phyloP scores from a whole-genome alignment of 1,284 basidiomycete species.

The Melampsora medusae region DNA sequence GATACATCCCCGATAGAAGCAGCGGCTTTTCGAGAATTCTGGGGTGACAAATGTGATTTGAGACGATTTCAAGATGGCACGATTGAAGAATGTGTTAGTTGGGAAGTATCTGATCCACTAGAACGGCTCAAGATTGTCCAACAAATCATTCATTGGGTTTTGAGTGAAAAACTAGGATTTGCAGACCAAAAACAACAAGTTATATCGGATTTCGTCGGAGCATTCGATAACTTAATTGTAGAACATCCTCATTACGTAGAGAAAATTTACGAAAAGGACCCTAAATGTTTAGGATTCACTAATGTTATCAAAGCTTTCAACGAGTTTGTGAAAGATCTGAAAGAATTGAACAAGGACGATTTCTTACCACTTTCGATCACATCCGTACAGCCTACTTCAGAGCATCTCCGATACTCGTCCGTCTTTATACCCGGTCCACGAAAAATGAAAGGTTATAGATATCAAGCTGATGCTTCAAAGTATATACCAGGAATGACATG shows the following conservation, averaged over 20 bases:
- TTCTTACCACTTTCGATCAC: conserved; percentile 75
- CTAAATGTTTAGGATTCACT: conserved; percentile 62
- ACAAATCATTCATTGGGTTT: conserved; percentile 71
- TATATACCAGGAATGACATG: conserved; percentile 71
- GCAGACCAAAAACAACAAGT: conserved; percentile 59
- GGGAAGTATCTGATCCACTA: conserved; percentile 59
- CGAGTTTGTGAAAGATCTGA: conserved; percentile 71
- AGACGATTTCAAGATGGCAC: conserved; percentile 96
- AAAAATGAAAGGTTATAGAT: conserved; percentile 50
- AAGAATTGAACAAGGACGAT: conserved; percentile 61
- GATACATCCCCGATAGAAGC: conserved; percentile 59
- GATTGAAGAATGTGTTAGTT: conserved; percentile 89
- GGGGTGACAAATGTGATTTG: conserved; percentile 88
- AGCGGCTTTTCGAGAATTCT: conserved; percentile 74
- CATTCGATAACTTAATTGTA: conserved; percentile 68
- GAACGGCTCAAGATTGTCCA: conserved; percentile 70
- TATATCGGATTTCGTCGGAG: conserved; percentile 60
- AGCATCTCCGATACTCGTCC: conserved; percentile 76
- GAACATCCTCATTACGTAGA: conserved; percentile 50
- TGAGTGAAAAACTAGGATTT: conserved; percentile 68
- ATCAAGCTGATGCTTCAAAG: conserved; percentile 61
- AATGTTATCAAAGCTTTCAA: conserved; percentile 78
- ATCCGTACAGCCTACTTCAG: conserved; percentile 68
- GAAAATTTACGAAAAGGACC: conserved; percentile 53
- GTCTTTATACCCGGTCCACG: conserved; percentile 69